These are phyloP conservation scores for Fusarium nurragi DNA, from an alignment of 2,329 filamentous ascomycete genomes.

Conservation along the genomic window DNA sequence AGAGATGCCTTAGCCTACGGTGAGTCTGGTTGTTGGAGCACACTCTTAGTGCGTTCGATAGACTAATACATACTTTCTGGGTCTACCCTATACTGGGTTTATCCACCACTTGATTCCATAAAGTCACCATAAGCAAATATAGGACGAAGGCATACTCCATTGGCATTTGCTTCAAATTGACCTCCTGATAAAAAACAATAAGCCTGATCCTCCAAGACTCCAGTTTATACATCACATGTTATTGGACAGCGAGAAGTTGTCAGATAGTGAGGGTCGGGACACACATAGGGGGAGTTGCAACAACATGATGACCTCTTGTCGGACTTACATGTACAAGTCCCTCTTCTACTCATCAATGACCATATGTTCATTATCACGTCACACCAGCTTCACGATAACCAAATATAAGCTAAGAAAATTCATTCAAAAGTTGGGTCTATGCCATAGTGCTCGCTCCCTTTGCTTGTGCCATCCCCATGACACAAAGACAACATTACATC, in stretches of 20 bases:
- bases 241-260: too few relatives aligned
- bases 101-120: background rate
- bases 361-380: background rate
- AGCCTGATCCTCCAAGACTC: background rate
- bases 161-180: too few relatives aligned
- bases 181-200: background rate
- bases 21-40: background rate
- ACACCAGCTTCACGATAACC: background rate
- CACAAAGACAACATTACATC: constrained; percentile 13
- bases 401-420: background rate
- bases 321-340: background rate
- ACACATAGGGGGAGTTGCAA: background rate
- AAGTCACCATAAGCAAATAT: background rate
- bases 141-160: too few relatives aligned
- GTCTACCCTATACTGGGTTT: background rate
- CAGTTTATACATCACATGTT: too few relatives aligned
- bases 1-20: background rate
- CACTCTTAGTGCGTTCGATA: background rate
- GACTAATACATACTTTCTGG: background rate
- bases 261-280: too few relatives aligned
- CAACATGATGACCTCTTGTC: background rate
- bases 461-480: background rate
- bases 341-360: background rate
- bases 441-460: background rate
- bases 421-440: constrained; percentile 11